Conservation (phyloP, 768 basidiomycete genomes). For the Piloderma croceum region DNA sequence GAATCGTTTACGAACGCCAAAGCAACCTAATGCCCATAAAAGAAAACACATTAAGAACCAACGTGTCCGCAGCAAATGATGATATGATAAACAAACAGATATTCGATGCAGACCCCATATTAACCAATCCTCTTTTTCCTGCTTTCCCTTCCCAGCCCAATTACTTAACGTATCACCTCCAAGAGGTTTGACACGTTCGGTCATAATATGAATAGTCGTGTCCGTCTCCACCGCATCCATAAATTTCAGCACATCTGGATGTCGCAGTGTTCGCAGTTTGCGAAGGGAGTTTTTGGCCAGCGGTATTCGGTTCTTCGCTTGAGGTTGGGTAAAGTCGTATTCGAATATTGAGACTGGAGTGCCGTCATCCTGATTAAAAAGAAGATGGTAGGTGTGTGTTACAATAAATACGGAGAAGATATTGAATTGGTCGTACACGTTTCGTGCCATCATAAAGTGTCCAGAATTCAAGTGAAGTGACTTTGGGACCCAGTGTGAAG, state of each 20-base stretch:
- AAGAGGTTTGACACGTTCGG: slow-evolving; percentile 85
- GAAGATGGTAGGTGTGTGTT: slow-evolving; percentile 11
- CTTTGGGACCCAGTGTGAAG: slow-evolving; percentile 74
- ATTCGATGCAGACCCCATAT: slow-evolving; percentile 92
- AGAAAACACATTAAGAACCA: no score
- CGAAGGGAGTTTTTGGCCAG: slow-evolving; percentile 87
- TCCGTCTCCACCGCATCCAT: slow-evolving; percentile 93
- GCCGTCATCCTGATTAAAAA: slow-evolving; percentile 70
- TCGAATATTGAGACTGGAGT: slow-evolving; percentile 85
- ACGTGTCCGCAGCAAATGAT: neutral
- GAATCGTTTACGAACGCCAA: slow-evolving; percentile 86
- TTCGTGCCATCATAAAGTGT: slow-evolving; percentile 83
- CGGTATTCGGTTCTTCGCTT: slow-evolving; percentile 54
- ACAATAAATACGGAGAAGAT: slow-evolving; percentile 1
- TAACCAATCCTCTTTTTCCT: slow-evolving; percentile 80
- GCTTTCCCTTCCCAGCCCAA: slow-evolving; percentile 56
- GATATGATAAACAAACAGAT: slow-evolving; percentile 49
- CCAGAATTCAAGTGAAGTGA: slow-evolving; percentile 72
- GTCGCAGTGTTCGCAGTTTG: slow-evolving; percentile 85
- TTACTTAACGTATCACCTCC: slow-evolving; percentile 51
- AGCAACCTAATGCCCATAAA: slow-evolving; percentile 57
- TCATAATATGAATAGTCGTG: slow-evolving; percentile 83
- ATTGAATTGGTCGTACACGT: slow-evolving; percentile 47
- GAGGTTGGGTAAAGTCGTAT: slow-evolving; percentile 68
- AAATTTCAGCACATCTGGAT: slow-evolving; percentile 95